phyloP scores from a whole-genome alignment of 2,329 filamentous ascomycete species.

The Stromatinia cepivora region DNA sequence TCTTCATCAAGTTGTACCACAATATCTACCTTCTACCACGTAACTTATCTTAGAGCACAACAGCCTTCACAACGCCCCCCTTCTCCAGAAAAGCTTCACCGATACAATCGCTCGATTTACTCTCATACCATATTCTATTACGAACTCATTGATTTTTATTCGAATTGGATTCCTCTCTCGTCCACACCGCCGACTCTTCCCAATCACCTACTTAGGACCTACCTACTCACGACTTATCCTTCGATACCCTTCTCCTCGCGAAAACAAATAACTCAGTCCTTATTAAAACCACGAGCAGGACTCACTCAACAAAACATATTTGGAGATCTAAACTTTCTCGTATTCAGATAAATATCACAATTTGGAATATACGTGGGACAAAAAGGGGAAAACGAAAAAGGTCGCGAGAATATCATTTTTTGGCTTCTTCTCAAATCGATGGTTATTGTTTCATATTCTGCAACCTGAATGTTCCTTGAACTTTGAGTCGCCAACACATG shows the following conservation, averaged over 20 bases:
- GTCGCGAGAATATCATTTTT: slow-evolving; percentile 17
- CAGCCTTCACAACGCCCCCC: slow-evolving; percentile 6
- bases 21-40: slow-evolving; percentile 2
- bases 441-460: slow-evolving; percentile 39
- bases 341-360: slow-evolving; percentile 5
- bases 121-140: background rate
- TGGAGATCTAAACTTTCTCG: slow-evolving; percentile 17
- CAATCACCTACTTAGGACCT: background rate
- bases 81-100: background rate
- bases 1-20: slow-evolving; percentile 3
- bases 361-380: slow-evolving; percentile 1
- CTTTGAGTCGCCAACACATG: slow-evolving; percentile 40
- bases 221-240: slow-evolving; percentile 1
- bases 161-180: background rate
- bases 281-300: slow-evolving; percentile 13
- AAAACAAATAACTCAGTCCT: slow-evolving; percentile 1
- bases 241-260: slow-evolving; percentile 13
- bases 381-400: background rate
- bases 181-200: slow-evolving; percentile 6
- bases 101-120: slow-evolving; percentile 13
- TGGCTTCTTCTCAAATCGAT: slow-evolving; percentile 31
- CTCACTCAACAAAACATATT: slow-evolving; percentile 4
- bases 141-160: slow-evolving; percentile 2
- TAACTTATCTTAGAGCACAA: slow-evolving; percentile 8
- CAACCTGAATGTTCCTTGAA: slow-evolving; percentile 35